A percentile compares a stretch with the other conserved stretches of the same genome.
phyloP scores from a whole-genome alignment of 2,329 filamentous ascomycete genomes.

The Neonectria coccinea region DNA sequence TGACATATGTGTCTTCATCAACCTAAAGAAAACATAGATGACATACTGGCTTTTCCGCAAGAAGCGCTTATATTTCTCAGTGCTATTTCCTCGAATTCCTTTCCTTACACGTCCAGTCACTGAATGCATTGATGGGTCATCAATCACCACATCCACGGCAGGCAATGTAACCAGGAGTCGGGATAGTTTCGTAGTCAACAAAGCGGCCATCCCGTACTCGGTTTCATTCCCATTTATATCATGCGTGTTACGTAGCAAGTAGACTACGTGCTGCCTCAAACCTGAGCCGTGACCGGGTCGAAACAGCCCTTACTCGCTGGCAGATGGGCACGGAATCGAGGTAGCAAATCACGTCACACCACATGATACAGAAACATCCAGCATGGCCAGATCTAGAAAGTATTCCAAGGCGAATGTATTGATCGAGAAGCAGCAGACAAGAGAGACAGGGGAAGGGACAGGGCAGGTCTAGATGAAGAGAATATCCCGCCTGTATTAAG shows the following conservation, averaged over 20 bases:
- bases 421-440: neutral
- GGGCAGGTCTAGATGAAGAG: conserved; percentile 31
- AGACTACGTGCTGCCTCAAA: neutral
- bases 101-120: too few species aligned
- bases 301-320: too few species aligned
- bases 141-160: neutral
- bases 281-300: neutral
- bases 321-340: neutral
- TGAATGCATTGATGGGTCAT: neutral
- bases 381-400: neutral
- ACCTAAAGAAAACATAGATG: neutral
- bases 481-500: conserved; percentile 48
- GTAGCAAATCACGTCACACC: neutral
- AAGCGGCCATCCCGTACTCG: neutral
- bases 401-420: neutral
- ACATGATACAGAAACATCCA: neutral
- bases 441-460: neutral
- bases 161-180: too few species aligned
- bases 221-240: too few species aligned
- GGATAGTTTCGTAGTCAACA: neutral
- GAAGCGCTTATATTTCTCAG: too few species aligned
- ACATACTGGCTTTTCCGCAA: too few species aligned
- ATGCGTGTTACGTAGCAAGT: neutral
- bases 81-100: too few species aligned
- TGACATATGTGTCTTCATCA: neutral